Conservation (phyloP, 441 rosid genomes). For the Populus hybrid region DNA sequence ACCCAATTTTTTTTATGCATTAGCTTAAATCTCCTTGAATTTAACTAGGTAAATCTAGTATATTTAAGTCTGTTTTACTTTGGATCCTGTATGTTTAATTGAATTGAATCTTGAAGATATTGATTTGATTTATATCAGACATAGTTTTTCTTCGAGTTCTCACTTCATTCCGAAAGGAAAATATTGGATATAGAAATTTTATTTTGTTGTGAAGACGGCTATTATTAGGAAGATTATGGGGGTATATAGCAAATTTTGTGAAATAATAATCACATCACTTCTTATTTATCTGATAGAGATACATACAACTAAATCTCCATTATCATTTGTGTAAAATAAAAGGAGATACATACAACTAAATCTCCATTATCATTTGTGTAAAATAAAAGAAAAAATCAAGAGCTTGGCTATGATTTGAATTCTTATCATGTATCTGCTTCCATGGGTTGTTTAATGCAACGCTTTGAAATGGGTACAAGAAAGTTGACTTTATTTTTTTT, state of each 20-base stretch:
- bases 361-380: neutral
- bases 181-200: neutral
- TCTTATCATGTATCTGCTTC: neutral
- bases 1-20: neutral
- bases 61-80: neutral
- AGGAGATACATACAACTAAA: neutral
- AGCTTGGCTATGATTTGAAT: neutral
- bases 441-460: neutral
- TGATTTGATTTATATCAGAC: neutral
- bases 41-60: neutral
- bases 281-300: neutral
- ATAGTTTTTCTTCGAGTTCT: neutral
- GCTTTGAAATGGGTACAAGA: neutral
- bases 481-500: neutral
- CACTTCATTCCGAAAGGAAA: neutral
- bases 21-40: neutral
- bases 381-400: neutral
- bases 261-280: neutral
- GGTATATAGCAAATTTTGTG: neutral
- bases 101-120: slow-evolving; percentile 4
- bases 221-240: neutral
- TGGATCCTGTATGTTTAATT: neutral
- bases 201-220: neutral
- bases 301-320: neutral
- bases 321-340: neutral